Percentiles rank a stretch among this genome's conserved stretches.
These are phyloP conservation scores for Pichia sp. DNA, from an alignment of 1,139 yeast genomes.

Conservation along the genomic window DNA sequence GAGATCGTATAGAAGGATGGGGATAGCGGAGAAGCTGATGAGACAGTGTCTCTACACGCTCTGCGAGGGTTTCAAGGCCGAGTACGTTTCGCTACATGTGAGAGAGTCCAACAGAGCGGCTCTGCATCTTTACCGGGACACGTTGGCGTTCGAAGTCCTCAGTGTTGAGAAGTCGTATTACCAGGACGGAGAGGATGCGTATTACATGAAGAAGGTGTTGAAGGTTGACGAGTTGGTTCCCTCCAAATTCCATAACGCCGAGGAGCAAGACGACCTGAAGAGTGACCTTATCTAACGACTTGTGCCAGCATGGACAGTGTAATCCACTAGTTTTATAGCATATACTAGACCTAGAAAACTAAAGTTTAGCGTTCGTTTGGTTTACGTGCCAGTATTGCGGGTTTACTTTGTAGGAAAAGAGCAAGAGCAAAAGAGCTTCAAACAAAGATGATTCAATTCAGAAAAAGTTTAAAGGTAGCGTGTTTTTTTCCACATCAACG, in stretches of 20 bases:
- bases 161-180: conserved; percentile 83
- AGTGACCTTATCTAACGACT: conserved; percentile 3
- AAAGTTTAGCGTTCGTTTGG: neutral
- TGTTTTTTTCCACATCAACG: conserved; percentile 91
- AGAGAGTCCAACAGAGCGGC: conserved; percentile 94
- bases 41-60: conserved; percentile 76
- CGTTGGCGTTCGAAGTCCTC: conserved; percentile 74
- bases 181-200: conserved; percentile 99
- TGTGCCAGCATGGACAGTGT: neutral
- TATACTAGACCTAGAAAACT: neutral
- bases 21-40: conserved; percentile 91
- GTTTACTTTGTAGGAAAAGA: neutral
- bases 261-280: conserved; percentile 30
- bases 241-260: conserved; percentile 44
- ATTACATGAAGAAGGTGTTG: conserved; percentile 77
- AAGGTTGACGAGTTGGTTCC: conserved; percentile 58
- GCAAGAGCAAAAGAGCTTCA: neutral
- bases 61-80: conserved; percentile 77
- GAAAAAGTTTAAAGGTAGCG: conserved; percentile 59
- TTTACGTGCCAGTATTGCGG: too few species aligned
- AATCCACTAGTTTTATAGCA: neutral
- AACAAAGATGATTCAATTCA: conserved; percentile 13
- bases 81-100: conserved; percentile 87
- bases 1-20: conserved; percentile 94
- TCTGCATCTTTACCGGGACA: conserved; percentile 81